Evolutionary conservation across 305 asterid genomes (phyloP).

Genomic region (Plantago coronopus): DNA sequence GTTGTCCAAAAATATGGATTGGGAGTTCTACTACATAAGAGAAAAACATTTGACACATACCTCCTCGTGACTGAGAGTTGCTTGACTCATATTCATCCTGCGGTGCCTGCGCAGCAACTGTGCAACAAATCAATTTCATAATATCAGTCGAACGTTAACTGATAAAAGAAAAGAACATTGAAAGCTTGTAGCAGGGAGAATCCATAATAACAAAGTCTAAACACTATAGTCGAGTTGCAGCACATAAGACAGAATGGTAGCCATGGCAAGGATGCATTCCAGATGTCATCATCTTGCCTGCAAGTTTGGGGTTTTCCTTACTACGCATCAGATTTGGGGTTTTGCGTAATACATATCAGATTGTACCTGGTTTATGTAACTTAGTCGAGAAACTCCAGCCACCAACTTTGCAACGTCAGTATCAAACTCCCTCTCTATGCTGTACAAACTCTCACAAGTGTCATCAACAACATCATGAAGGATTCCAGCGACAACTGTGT

Average conservation of each 20-base stretch:
- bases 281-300: not conserved
- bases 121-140: slow-evolving; percentile 27
- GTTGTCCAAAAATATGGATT: no score
- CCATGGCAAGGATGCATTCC: not conserved
- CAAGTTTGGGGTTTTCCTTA: not conserved
- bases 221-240: slow-evolving; percentile 14
- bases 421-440: slow-evolving; percentile 75
- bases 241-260: not conserved
- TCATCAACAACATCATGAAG: slow-evolving; percentile 93
- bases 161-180: slow-evolving; percentile 8
- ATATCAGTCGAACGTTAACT: slow-evolving; percentile 16
- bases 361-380: slow-evolving; percentile 85
- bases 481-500: slow-evolving; percentile 90
- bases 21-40: not conserved
- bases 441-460: slow-evolving; percentile 62
- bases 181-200: slow-evolving; percentile 3
- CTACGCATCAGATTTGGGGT: not conserved
- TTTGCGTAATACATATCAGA: not conserved
- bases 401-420: slow-evolving; percentile 81
- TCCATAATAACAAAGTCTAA: not conserved
- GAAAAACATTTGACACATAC: slow-evolving; percentile 33
- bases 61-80: slow-evolving; percentile 74
- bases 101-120: slow-evolving; percentile 94
- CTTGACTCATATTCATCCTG: slow-evolving; percentile 65
- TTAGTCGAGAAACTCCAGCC: slow-evolving; percentile 89